Evolutionary conservation across 2,329 filamentous ascomycete species (phyloP), one percentile per base, ranked within the genome.

Genomic region (Sporothrix phasma): DNA sequence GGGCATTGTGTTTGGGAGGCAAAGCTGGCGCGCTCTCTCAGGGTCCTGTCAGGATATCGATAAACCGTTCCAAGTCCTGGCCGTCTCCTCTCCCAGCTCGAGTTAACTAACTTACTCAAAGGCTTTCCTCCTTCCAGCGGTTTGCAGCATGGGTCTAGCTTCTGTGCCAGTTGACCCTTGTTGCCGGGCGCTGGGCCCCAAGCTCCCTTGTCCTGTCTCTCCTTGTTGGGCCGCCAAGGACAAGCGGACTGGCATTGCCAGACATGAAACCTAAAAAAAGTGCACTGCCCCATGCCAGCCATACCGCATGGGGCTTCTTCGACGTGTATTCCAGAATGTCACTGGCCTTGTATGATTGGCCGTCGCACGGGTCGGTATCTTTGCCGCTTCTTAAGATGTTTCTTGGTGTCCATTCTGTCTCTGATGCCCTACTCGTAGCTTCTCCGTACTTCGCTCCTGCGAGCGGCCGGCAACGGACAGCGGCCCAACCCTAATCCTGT

Each of bases 321-420:
- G 45, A 41, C 47, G 46, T 49, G 29, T 17, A 45, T 64, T 62
- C 62, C 60, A 67, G 66, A 65, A 65, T 65, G 66, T 67, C 66
- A 67, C 66, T 49, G 56, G 24, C 26, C 10, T 3, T 2, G 1
- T 29, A 11, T 59, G 47, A 67, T 67, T 67, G 66, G 66, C 46
- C 26, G 49, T 11, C 51, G 4, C 1, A 19, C 11, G 17, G 47
- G 26, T 7, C 15, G 13, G 19, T 11, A 29, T 37, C 31, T 58
- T 31, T 19, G 37, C 6, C 13, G 17, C n/a, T n/a, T n/a, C n/a
- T n/a, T n/a, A n/a, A n/a, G n/a, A n/a, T n/a, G 26, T 22, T 22
- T 13, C 15, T 15, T 31, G 39, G 15, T 43, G n/a, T 46, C 17
- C 13, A 19, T 6, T 37, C 31, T 13, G 6, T 31, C n/a, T 53